These are phyloP conservation scores for Talinum fruticosum DNA, from an alignment of 148 eudicot genomes.

Conservation along the genomic window DNA sequence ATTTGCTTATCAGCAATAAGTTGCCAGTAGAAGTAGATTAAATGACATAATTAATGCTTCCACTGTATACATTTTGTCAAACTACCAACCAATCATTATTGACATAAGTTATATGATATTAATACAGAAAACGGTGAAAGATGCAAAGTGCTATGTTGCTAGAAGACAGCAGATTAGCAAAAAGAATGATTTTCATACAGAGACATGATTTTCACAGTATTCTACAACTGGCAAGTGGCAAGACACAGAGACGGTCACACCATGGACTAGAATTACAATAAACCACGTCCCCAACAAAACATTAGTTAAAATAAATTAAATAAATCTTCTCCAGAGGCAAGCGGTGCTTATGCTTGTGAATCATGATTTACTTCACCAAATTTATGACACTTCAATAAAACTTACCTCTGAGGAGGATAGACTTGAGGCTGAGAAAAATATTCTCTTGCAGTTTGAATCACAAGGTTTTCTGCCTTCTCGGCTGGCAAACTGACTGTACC, in stretches of 20 bases:
- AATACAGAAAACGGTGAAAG: background rate
- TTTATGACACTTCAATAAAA: conserved; percentile 1
- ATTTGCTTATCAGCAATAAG: conserved; percentile 6
- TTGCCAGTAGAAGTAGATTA: background rate
- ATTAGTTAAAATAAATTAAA: background rate
- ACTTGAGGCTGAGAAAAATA: conserved; percentile 96
- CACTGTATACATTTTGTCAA: conserved; percentile 8
- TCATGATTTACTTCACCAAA: background rate
- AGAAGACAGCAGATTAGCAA: background rate
- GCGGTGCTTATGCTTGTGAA: background rate
- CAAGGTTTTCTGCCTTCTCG: conserved; percentile 90
- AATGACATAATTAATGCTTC: background rate
- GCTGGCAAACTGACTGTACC: conserved; percentile 71
- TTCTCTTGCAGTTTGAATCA: conserved; percentile 94
- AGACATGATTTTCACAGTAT: background rate
- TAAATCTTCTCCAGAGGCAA: background rate
- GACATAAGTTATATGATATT: background rate
- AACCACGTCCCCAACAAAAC: background rate
- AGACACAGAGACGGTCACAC: background rate
- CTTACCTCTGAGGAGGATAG: conserved; percentile 83
- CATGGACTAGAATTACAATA: too few relatives aligned
- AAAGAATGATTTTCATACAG: background rate
- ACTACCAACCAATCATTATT: background rate
- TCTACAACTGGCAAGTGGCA: background rate
- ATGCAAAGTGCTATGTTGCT: background rate